Conservation (phyloP, 441 rosid species). For the Euphorbia celastroides region DNA sequence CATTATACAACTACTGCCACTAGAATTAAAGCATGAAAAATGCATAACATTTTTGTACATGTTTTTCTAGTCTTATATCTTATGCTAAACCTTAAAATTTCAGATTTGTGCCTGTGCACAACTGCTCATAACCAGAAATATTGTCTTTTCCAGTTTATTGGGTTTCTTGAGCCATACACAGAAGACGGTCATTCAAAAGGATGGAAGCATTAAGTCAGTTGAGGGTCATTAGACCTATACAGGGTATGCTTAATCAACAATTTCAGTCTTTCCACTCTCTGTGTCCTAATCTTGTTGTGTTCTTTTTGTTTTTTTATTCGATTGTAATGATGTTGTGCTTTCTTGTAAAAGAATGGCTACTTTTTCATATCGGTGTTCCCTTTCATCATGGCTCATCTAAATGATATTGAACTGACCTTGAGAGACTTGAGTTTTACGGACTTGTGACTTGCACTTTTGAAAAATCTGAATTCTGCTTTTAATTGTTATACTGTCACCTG, state of each 20-base stretch:
- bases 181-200: slow-evolving; percentile 61
- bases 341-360: background rate
- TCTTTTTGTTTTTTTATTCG: background rate
- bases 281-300: background rate
- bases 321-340: background rate
- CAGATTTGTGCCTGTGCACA: no score
- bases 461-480: background rate
- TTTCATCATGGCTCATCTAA: background rate
- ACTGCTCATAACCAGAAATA: background rate
- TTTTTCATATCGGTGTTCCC: background rate
- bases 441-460: background rate
- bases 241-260: background rate
- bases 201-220: slow-evolving; percentile 53
- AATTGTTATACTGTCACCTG: background rate
- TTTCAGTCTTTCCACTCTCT: background rate
- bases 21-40: background rate
- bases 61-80: background rate
- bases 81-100: background rate
- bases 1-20: background rate
- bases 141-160: slow-evolving; percentile 53
- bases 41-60: background rate
- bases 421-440: background rate
- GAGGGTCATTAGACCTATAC: slow-evolving; percentile 8
- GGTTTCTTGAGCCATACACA: slow-evolving; percentile 76
- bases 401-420: background rate